These are phyloP conservation scores for Rheum nobile DNA, from an alignment of 148 eudicot genomes.

Conservation along the genomic window DNA sequence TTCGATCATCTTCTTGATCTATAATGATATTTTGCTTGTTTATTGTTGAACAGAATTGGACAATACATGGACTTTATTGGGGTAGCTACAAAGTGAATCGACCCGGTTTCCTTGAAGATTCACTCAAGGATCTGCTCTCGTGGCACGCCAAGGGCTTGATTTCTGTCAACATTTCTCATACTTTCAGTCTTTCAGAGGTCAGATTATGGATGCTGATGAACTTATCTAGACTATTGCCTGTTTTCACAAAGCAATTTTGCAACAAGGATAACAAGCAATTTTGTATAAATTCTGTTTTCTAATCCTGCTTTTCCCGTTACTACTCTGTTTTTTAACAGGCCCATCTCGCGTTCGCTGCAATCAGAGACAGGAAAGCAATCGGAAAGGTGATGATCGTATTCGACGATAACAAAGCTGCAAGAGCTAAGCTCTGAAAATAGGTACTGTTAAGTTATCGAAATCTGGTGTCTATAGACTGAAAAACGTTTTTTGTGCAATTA, in stretches of 20 bases:
- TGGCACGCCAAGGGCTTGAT: conserved; percentile 67
- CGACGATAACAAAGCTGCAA: conserved; percentile 36
- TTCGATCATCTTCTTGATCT: too few species aligned
- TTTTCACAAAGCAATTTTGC: not conserved
- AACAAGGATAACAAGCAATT: not conserved
- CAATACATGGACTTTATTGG: conserved; percentile 95
- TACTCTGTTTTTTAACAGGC: conserved; percentile 34
- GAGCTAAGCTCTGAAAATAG: conserved; percentile 46
- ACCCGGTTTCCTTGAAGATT: conserved; percentile 56
- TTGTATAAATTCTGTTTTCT: not conserved
- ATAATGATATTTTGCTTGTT: not conserved
- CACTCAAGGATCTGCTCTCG: conserved; percentile 66
- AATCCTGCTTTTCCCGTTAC: not conserved
- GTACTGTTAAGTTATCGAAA: not conserved
- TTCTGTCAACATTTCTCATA: conserved; percentile 60
- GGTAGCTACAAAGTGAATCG: conserved; percentile 66
- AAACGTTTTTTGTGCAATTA: not conserved
- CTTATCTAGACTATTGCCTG: not conserved
- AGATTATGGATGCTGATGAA: conserved; percentile 13
- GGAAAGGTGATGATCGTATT: conserved; percentile 81
- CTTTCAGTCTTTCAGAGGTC: conserved; percentile 59
- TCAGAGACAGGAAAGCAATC: conserved; percentile 72
- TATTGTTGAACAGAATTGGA: conserved; percentile 68
- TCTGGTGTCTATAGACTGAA: not conserved
- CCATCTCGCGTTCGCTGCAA: conserved; percentile 74